These are phyloP conservation scores for Taiozyma onychis DNA, from an alignment of 1,139 yeast species.

Conservation along the genomic window DNA sequence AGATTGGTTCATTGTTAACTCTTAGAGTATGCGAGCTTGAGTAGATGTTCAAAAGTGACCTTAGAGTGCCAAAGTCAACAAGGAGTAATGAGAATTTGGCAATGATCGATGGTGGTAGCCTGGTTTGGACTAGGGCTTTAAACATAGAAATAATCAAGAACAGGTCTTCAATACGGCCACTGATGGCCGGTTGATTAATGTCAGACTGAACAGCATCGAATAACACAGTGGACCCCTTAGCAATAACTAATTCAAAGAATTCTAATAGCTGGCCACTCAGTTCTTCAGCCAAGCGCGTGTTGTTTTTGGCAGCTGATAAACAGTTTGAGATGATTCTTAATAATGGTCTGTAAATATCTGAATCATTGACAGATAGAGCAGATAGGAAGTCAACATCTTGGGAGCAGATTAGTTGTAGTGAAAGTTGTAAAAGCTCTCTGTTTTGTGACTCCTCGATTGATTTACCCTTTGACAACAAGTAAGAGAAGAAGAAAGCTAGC, in stretches of 20 bases:
- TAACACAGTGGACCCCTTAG: slow-evolving; percentile 51
- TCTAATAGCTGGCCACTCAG: slow-evolving; percentile 47
- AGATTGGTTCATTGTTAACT: slow-evolving; percentile 56
- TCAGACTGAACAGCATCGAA: slow-evolving; percentile 55
- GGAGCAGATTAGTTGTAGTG: slow-evolving; percentile 41
- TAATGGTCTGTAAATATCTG: slow-evolving; percentile 51
- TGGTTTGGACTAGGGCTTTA: slow-evolving; percentile 48
- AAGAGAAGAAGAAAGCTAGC: slow-evolving; percentile 59
- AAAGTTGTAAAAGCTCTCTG: slow-evolving; percentile 21
- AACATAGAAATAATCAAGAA: slow-evolving; percentile 57
- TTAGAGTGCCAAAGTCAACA: slow-evolving; percentile 54
- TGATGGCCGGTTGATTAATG: slow-evolving; percentile 31
- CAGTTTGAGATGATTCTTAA: slow-evolving; percentile 51
- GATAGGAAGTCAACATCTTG: slow-evolving; percentile 40
- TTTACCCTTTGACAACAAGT: slow-evolving; percentile 34
- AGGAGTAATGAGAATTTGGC: slow-evolving; percentile 48
- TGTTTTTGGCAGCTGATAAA: slow-evolving; percentile 38
- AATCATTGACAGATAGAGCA: slow-evolving; percentile 34
- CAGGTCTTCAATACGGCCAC: slow-evolving; percentile 57
- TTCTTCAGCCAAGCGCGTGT: slow-evolving; percentile 39
- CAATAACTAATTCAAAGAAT: slow-evolving; percentile 52
- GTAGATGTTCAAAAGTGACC: slow-evolving; percentile 58
- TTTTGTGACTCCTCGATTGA: slow-evolving; percentile 22
- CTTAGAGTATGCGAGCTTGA: slow-evolving; percentile 62
- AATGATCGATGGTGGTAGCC: slow-evolving; percentile 45